Evolutionary conservation across 495 filamentous ascomycete genomes (phyloP).

Genomic region (Daldinia childiae): DNA sequence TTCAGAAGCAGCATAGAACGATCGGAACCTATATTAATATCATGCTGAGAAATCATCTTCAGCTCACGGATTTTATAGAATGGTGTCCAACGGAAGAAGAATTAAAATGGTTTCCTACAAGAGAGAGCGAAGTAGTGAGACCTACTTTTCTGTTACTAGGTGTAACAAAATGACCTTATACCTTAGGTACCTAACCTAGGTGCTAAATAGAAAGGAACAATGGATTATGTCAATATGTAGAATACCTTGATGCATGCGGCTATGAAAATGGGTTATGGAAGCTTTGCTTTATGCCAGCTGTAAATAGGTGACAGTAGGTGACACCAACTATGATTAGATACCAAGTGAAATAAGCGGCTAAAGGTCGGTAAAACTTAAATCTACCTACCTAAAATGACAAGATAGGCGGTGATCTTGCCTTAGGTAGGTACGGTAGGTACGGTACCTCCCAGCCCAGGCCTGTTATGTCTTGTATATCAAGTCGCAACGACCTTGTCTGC

Average conservation of each 20-base stretch:
- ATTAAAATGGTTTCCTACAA: constrained; percentile 10
- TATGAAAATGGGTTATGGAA: not conserved
- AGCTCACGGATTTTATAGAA: constrained; percentile 48
- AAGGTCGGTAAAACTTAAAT: not conserved
- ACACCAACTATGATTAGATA: not conserved
- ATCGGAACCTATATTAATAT: constrained; percentile 47
- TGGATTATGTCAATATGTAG: no score
- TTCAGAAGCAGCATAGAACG: constrained; percentile 52
- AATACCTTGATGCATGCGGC: not conserved
- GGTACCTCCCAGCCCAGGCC: not conserved
- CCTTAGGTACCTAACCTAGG: no score
- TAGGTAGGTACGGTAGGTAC: not conserved
- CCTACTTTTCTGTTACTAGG: constrained; percentile 38
- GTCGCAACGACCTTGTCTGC: not conserved
- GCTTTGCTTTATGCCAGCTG: not conserved
- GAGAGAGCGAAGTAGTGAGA: constrained; percentile 28
- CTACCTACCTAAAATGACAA: not conserved
- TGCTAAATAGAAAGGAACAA: not conserved
- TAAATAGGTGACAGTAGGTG: not conserved
- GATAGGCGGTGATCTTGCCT: not conserved
- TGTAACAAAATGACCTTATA: constrained; percentile 1
- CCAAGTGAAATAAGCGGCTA: not conserved
- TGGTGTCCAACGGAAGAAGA: constrained; percentile 43
- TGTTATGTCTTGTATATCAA: not conserved
- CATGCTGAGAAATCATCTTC: constrained; percentile 47